Conservation (phyloP, 2,329 filamentous ascomycete species). For the Epicoccum sorghinum region DNA sequence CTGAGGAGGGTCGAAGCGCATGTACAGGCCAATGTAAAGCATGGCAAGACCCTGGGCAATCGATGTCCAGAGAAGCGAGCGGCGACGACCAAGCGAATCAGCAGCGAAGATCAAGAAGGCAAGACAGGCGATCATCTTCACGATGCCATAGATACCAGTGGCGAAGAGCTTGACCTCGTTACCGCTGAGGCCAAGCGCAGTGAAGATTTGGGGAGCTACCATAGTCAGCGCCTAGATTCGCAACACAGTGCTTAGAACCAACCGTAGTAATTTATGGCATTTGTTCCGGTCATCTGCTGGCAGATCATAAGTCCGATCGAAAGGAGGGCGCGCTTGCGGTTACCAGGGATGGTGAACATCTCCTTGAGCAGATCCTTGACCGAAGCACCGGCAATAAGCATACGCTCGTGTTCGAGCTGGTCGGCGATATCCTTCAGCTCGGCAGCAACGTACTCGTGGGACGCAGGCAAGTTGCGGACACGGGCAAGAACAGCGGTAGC, state of each 20-base stretch:
- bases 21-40: conserved; percentile 75
- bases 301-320: conserved; percentile 70
- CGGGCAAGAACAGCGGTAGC: conserved; percentile 62
- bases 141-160: conserved; percentile 74
- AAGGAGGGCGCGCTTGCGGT: conserved; percentile 68
- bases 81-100: conserved; percentile 71
- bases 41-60: conserved; percentile 67
- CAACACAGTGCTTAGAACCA: too few species aligned
- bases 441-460: conserved; percentile 45
- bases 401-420: conserved; percentile 60
- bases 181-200: conserved; percentile 64
- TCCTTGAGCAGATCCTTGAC: conserved; percentile 50
- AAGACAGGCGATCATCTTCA: conserved; percentile 70
- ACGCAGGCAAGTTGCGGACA: conserved; percentile 59
- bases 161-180: conserved; percentile 69
- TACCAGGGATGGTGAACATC: conserved; percentile 55
- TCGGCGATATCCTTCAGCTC: conserved; percentile 47
- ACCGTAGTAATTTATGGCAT: conserved; percentile 64
- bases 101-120: conserved; percentile 70
- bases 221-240: too few species aligned
- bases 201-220: conserved; percentile 68
- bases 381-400: conserved; percentile 58
- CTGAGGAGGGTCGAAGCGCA: conserved; percentile 65
- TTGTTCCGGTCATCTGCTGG: conserved; percentile 72
- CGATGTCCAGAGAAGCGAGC: conserved; percentile 68